Percentiles rank a stretch among this genome's conserved stretches.
phyloP scores from a whole-genome alignment of 306 rosid genomes.

The Quillaja saponaria region DNA sequence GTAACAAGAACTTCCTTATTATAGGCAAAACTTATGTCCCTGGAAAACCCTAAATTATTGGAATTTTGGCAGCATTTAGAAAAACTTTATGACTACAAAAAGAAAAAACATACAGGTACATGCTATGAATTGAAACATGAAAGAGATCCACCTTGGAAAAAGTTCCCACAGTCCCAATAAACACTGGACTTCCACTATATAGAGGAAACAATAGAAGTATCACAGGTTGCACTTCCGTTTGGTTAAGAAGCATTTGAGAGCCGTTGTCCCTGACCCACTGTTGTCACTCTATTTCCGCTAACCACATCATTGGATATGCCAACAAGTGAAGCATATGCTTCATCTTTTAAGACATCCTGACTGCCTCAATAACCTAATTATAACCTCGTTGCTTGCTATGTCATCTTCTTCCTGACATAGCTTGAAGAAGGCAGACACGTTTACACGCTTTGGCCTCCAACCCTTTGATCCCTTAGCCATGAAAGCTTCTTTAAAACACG shows the following conservation, averaged over 20 bases:
- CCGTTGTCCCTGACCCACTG: constrained; percentile 44
- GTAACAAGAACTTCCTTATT: too few species aligned
- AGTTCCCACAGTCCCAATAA: constrained; percentile 8
- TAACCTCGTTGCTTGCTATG: constrained; percentile 45
- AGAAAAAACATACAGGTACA: constrained; percentile 9
- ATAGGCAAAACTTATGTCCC: background rate
- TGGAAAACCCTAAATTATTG: background rate
- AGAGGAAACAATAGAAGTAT: constrained; percentile 13
- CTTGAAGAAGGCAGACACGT: constrained; percentile 49
- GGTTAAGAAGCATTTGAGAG: constrained; percentile 57
- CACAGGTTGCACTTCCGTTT: constrained; percentile 44
- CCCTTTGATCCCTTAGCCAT: constrained; percentile 48
- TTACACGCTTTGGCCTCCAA: constrained; percentile 72
- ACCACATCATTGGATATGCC: constrained; percentile 43
- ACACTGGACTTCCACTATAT: constrained; percentile 11
- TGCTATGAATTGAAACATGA: constrained; percentile 16
- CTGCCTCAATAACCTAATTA: constrained; percentile 56
- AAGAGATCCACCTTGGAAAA: constrained; percentile 5
- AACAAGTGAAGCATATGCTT: constrained; percentile 54
- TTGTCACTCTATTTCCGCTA: constrained; percentile 29
- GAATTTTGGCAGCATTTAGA: constrained; percentile 1
- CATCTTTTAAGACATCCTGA: constrained; percentile 44
- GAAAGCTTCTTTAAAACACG: constrained; percentile 81
- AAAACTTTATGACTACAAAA: constrained; percentile 16
- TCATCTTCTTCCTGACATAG: constrained; percentile 63